Evolutionary conservation across 2,329 filamentous ascomycete genomes (phyloP), one percentile per base, ranked within the genome.

Genomic region (Neoscytalidium dimidiatum): DNA sequence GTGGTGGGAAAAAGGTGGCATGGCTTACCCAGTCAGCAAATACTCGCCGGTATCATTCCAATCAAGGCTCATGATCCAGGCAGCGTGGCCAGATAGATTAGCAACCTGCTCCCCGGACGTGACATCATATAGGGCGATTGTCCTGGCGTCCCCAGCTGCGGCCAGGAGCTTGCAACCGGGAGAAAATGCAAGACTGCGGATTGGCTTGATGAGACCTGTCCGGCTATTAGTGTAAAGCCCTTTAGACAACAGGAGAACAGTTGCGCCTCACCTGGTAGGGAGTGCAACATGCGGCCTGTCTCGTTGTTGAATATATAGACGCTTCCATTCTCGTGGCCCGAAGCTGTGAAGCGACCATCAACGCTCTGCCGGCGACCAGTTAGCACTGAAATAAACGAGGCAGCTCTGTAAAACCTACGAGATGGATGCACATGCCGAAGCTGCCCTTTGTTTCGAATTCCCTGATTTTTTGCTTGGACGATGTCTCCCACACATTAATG

Each of bases 271-370:
- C 19, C n/a, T 17, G 38, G 58, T 26, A 99, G 82, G 7, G 92
- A 95, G 78, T 97, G 94, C 13, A 92, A 83, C 71, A 99, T 87
- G 62, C 92, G 87, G 3, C 92, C 92, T 0, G 91, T 92, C 70
- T 93, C 90, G 72, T 97, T 98, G 81, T 93, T 94, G 84, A 98
- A 99, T 67, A 99, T 88, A 79, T 97, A 97, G 68, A 98, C 86
- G 13, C 88, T 89, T 17, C 95, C 95, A 72, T 91, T 97, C 76
- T 97, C 91, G 78, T 99, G 94, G 0, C 95, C 95, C 61, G 91
- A 96, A 3, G 94, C 94, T 31, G 94, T 96, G 77, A 92, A 90
- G 68, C 87, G 89, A 62, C 94, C 94, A 76, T 99, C 91, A 21
- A 81, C 75, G 66, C 86, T 89, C 85, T 87, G 66, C 2, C 1